Evolutionary conservation across 192 early-diverging fungal genomes (phyloP), one percentile per base, ranked within the genome.

Genomic region (Umbelopsis ramanniana): DNA sequence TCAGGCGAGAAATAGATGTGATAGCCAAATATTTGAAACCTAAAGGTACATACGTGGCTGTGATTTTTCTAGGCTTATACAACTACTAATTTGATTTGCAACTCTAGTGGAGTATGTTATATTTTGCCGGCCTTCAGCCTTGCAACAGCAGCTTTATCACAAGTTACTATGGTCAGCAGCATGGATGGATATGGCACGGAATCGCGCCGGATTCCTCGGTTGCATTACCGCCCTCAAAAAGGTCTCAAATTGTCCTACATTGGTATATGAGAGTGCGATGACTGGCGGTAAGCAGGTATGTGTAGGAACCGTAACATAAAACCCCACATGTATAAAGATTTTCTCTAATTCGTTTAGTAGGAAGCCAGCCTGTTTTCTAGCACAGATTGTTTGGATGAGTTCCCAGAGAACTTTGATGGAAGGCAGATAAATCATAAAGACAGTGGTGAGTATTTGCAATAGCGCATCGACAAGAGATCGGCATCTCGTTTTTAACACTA

Each of bases 1-100:
- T 92, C 46, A 75, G 91, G 12, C 84, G 91, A 15, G 90, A 90
- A 0, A 79, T 78, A 21, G 54, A 81, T 26, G 79, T 84, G 5
- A 89, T 81, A 66, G 73, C 79, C 1, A 69, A 81, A 69, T 88
- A 86, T 55, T 74, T 92, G 23, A 90, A 88, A 29, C 77, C 82
- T 0, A 91, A 91, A 79, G 77, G 81, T 82, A 76, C 0, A 17
- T 17, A 24, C 14, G n/a, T 15, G n/a, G 37, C 37, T 24, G 12
- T 24, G 4, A 22, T 21, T 15, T 66, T 19, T 10, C 23, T 52
- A 2, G 3, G 4, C 17, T 50, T 2, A n/a, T 17, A 6, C n/a
- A 50, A 19, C 48, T 4, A 17, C n/a, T 17, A 19, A 21, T 50
- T 26, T 37, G 17, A 2, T 35, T 0, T 4, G 0, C 6, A 37